phyloP scores from a whole-genome alignment of 2,329 filamentous ascomycete species.

The Paracorniculantispora psalliotae region DNA sequence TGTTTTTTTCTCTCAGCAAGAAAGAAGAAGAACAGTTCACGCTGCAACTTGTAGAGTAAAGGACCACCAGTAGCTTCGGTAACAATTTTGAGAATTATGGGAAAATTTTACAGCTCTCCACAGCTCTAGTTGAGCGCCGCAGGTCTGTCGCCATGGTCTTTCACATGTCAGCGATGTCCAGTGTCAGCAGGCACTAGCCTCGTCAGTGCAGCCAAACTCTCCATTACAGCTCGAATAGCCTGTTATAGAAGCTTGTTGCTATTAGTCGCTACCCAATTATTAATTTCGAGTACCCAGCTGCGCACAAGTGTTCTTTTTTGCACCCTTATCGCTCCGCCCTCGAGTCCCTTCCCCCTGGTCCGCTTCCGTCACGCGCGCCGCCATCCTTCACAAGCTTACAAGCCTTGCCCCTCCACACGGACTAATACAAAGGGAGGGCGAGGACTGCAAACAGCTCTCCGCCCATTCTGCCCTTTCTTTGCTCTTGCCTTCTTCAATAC shows the following conservation, averaged over 20 bases:
- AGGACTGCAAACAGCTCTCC: neutral
- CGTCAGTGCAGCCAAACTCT: neutral
- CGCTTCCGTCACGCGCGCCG: neutral
- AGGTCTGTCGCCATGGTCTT: neutral
- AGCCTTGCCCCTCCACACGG: constrained; percentile 4
- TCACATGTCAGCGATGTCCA: neutral
- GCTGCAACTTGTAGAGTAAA: too few species aligned
- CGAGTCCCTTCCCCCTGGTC: neutral
- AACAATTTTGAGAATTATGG: neutral
- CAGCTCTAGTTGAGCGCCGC: too few species aligned
- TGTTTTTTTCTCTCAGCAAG: too few species aligned
- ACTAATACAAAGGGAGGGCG: neutral
- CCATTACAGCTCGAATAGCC: neutral
- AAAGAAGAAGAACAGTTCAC: too few species aligned
- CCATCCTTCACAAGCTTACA: constrained; percentile 3
- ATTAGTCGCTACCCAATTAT: neutral
- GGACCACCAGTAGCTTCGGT: too few species aligned
- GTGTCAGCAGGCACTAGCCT: neutral
- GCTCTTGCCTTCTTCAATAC: neutral
- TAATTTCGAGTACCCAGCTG: neutral
- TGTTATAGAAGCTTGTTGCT: neutral
- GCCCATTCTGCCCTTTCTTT: neutral
- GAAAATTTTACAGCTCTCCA: too few species aligned
- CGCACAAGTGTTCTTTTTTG: neutral
- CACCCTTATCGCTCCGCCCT: neutral